Percentiles rank a stretch among this genome's conserved stretches.
Evolutionary conservation across 2,329 filamentous ascomycete genomes (phyloP).

Genomic region (Fusarium compactum): DNA sequence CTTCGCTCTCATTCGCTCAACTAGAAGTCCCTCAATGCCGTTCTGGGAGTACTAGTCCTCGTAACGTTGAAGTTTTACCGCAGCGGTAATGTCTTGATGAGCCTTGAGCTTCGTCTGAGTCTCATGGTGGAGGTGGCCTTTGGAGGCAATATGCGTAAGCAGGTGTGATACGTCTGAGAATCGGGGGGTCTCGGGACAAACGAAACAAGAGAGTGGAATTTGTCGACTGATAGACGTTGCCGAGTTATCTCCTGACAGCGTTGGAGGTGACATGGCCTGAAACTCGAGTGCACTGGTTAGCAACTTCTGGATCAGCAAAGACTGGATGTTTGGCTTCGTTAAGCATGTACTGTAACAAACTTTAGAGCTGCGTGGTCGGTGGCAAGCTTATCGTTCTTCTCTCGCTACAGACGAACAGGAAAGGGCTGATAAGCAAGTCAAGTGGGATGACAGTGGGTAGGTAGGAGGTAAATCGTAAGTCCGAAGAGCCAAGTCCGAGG

Average conservation of each 20-base stretch:
- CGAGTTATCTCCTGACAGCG: constrained; percentile 34
- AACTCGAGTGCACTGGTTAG: constrained; percentile 35
- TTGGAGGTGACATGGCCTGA: constrained; percentile 56
- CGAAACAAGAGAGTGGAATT: constrained; percentile 81
- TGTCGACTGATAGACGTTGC: constrained; percentile 46
- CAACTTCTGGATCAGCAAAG: not conserved
- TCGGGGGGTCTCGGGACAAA: constrained; percentile 81
- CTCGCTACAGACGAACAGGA: constrained; percentile 34
- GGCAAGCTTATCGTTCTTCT: constrained; percentile 4
- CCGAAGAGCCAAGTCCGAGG: constrained; percentile 23
- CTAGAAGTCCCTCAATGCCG: constrained; percentile 78
- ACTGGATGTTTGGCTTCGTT: constrained; percentile 4
- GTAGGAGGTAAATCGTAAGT: constrained; percentile 24
- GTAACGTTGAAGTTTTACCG: constrained; percentile 73
- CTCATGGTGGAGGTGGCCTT: constrained; percentile 87
- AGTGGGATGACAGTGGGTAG: constrained; percentile 23
- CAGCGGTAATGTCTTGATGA: constrained; percentile 74
- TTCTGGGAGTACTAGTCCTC: constrained; percentile 82
- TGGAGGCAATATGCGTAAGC: constrained; percentile 91
- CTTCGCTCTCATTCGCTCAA: constrained; percentile 82
- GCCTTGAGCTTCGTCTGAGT: constrained; percentile 84
- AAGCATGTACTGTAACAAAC: not conserved
- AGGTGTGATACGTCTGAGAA: constrained; percentile 95
- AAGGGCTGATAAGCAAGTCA: constrained; percentile 44
- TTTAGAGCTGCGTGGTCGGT: not conserved